Evolutionary conservation across 2,329 filamentous ascomycete genomes (phyloP).

Genomic region (Mariannaea sp.): DNA sequence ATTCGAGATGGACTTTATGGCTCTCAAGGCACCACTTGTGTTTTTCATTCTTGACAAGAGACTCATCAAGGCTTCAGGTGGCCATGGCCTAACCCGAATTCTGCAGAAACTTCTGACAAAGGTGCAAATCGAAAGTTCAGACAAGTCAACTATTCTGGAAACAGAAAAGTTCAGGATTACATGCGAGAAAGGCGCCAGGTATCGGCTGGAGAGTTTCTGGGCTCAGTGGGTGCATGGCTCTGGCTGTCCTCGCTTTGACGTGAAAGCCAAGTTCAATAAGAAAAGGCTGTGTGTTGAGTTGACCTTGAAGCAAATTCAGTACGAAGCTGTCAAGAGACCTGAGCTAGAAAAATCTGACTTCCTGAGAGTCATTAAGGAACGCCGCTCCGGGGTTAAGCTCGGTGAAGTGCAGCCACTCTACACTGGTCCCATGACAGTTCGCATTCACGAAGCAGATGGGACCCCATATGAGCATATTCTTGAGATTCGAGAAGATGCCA

Average conservation of each 20-base stretch:
- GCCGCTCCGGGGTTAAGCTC: conserved; percentile 69
- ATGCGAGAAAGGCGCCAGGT: conserved; percentile 87
- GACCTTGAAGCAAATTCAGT: conserved; percentile 78
- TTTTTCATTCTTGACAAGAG: conserved; percentile 93
- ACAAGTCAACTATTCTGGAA: conserved; percentile 74
- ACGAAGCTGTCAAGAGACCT: conserved; percentile 47
- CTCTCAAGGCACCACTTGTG: conserved; percentile 86
- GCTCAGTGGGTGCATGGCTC: conserved; percentile 89
- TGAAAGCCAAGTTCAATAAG: conserved; percentile 93
- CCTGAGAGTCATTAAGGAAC: conserved; percentile 82
- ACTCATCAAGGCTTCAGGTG: conserved; percentile 80
- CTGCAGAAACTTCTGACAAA: conserved; percentile 85
- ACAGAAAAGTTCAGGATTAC: conserved; percentile 76
- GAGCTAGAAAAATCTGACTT: conserved; percentile 75
- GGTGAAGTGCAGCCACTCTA: conserved; percentile 79
- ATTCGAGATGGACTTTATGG: conserved; percentile 88
- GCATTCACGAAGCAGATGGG: conserved; percentile 96
- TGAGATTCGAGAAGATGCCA: conserved; percentile 85
- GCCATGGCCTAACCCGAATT: conserved; percentile 83
- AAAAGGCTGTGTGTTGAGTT: conserved; percentile 96
- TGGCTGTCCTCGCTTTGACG: conserved; percentile 86
- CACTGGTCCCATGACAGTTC: conserved; percentile 94
- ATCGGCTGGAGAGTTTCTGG: conserved; percentile 88
- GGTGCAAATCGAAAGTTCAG: conserved; percentile 68
- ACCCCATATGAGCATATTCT: conserved; percentile 98